phyloP scores from a whole-genome alignment of 2,329 filamentous ascomycete species.

The Penicillium sp. region DNA sequence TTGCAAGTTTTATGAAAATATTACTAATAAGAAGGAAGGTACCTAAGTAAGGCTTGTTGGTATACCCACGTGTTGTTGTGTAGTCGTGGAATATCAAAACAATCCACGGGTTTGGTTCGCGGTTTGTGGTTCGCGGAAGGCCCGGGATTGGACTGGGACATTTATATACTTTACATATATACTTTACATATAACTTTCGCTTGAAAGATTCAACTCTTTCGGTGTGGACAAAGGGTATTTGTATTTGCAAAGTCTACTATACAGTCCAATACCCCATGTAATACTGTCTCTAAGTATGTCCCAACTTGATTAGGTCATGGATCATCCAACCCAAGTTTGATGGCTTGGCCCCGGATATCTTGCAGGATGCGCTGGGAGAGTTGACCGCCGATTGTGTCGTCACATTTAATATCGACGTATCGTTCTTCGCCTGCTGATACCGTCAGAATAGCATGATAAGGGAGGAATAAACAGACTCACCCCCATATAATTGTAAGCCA shows the following conservation, averaged over 20 bases:
- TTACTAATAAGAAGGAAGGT: no score
- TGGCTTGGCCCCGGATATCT: background rate
- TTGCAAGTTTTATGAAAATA: background rate
- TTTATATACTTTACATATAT: no score
- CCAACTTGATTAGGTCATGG: background rate
- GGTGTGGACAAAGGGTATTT: background rate
- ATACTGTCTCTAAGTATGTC: background rate
- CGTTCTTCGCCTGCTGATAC: background rate
- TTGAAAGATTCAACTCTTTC: background rate
- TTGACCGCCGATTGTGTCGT: background rate
- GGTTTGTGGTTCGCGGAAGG: background rate
- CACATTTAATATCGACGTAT: constrained; percentile 3
- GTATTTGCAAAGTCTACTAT: background rate
- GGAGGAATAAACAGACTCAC: background rate
- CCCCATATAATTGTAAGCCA: background rate
- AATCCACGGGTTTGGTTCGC: background rate
- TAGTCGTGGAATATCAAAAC: background rate
- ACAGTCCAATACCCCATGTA: background rate
- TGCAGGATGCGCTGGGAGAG: constrained; percentile 1
- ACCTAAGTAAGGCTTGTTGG: no score
- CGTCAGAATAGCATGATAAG: background rate
- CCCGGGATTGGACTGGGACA: no score
- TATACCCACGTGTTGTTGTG: no score
- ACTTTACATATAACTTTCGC: no score
- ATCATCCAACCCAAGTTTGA: background rate